phyloP scores from a whole-genome alignment of 2,329 filamentous ascomycete genomes.

The Sphaerulina musiva region DNA sequence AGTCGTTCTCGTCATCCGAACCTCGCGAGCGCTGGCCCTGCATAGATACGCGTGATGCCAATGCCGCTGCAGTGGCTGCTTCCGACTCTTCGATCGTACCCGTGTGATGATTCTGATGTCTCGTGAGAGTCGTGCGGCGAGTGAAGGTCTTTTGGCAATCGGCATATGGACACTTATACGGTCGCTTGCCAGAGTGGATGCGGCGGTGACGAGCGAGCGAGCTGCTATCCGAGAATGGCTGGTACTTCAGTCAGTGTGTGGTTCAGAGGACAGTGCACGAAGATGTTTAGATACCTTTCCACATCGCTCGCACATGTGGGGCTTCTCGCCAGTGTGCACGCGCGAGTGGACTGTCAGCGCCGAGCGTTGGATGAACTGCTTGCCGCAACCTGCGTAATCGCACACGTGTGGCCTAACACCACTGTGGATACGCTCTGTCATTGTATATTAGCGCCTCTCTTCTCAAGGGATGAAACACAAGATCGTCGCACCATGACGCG shows the following conservation, averaged over 20 bases:
- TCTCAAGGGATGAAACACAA: conserved; percentile 8
- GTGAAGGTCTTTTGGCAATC: conserved; percentile 99
- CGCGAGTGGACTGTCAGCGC: conserved; percentile 91
- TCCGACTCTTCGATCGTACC: conserved; percentile 93
- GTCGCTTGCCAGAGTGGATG: conserved; percentile 90
- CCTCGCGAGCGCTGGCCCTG: conserved; percentile 48
- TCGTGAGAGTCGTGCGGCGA: conserved; percentile 84
- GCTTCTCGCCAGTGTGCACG: conserved; percentile 96
- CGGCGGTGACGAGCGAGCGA: conserved; percentile 87
- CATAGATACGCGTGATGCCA: conserved; percentile 53
- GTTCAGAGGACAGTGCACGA: background rate
- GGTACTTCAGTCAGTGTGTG: conserved; percentile 26
- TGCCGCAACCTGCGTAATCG: conserved; percentile 80
- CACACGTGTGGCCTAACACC: conserved; percentile 87
- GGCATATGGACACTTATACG: conserved; percentile 95
- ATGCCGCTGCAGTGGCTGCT: conserved; percentile 75
- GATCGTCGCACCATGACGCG: conserved; percentile 71
- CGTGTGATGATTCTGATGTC: conserved; percentile 92
- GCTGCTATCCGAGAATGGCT: conserved; percentile 96
- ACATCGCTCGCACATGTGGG: conserved; percentile 93
- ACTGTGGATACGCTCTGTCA: conserved; percentile 84
- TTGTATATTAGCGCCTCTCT: conserved; percentile 23
- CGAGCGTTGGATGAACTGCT: conserved; percentile 95
- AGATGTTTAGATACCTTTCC: conserved; percentile 64
- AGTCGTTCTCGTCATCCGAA: conserved; percentile 61